phyloP scores from a whole-genome alignment of 306 rosid species.

The Geum urbanum region DNA sequence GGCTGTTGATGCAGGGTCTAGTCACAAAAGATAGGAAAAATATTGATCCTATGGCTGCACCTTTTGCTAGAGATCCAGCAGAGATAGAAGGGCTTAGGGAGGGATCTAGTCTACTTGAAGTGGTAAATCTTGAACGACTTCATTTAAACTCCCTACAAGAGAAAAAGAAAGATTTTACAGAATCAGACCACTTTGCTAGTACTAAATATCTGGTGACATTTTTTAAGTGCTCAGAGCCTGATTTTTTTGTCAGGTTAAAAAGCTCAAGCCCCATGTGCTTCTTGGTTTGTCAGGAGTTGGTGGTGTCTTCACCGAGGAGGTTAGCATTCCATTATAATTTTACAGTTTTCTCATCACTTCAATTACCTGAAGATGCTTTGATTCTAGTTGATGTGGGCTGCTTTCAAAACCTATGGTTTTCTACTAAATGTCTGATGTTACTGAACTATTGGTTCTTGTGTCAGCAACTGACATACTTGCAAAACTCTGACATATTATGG shows the following conservation, averaged over 20 bases:
- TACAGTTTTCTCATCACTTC: background rate
- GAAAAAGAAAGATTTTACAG: background rate
- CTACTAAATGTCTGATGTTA: background rate
- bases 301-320: slow-evolving; percentile 92
- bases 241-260: slow-evolving; percentile 60
- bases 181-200: slow-evolving; percentile 16
- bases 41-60: slow-evolving; percentile 81
- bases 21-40: slow-evolving; percentile 74
- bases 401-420: slow-evolving; percentile 18
- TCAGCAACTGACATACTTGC: background rate
- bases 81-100: slow-evolving; percentile 75
- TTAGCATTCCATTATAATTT: slow-evolving; percentile 30
- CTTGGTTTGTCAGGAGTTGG: slow-evolving; percentile 99
- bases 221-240: slow-evolving; percentile 24
- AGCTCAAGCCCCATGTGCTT: slow-evolving; percentile 86
- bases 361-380: slow-evolving; percentile 16
- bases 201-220: slow-evolving; percentile 8
- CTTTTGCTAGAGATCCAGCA: slow-evolving; percentile 77
- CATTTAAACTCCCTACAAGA: slow-evolving; percentile 13
- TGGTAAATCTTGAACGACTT: slow-evolving; percentile 54
- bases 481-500: background rate
- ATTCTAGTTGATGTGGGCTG: slow-evolving; percentile 24
- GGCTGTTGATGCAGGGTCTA: slow-evolving; percentile 68
- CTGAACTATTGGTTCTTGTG: background rate
- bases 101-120: slow-evolving; percentile 86